Conservation (phyloP, 2,329 filamentous ascomycete genomes). For the Peltaster fructicola region DNA sequence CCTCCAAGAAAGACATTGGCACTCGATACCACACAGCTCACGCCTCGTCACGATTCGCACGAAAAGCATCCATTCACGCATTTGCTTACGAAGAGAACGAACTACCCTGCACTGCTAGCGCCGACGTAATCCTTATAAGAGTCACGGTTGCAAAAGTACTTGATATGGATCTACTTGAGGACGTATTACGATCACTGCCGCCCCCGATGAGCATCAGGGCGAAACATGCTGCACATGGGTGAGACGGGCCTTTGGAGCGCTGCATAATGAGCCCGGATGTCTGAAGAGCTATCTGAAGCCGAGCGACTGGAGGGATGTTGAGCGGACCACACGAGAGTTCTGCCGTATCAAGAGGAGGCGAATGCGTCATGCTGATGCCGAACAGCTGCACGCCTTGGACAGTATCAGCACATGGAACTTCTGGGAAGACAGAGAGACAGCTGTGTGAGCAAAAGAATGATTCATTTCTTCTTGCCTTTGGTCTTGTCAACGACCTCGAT, state of each 20-base stretch:
- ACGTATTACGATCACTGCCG: neutral
- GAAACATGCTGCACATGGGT: conserved; percentile 1
- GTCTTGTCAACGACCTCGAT: conserved; percentile 50
- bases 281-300: conserved; percentile 2
- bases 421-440: too few species aligned
- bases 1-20: conserved; percentile 1
- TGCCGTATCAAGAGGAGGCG: conserved; percentile 1
- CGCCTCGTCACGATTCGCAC: neutral
- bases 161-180: neutral
- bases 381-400: too few species aligned
- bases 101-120: neutral
- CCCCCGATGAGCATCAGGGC: neutral
- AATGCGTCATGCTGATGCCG: too few species aligned
- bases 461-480: conserved; percentile 40
- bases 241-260: neutral
- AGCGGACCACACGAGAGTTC: conserved; percentile 1
- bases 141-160: neutral
- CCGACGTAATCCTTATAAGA: neutral
- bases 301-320: conserved; percentile 2
- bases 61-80: neutral
- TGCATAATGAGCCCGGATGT: conserved; percentile 1
- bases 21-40: conserved; percentile 2
- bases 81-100: neutral
- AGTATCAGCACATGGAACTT: too few species aligned
- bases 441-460: too few species aligned